Base-by-base conservation (phyloP, 805 yeast genomes). In the Vanderwaltozyma verrucispora region DNA sequence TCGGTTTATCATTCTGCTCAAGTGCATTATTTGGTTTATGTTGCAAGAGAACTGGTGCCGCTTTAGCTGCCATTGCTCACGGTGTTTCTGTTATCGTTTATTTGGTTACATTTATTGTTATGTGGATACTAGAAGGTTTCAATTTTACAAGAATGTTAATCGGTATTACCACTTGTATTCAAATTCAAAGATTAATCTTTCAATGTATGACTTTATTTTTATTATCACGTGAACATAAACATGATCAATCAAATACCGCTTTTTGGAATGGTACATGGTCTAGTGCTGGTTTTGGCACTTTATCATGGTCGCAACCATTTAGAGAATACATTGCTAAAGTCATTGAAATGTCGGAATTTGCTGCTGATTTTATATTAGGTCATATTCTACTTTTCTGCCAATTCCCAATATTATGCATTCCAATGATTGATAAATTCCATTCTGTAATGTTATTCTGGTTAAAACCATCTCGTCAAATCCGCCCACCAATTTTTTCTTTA, bases 231-330 rank as follows among this genome's bases (percentile, higher is more conserved):
- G 98, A 92, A 68, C 86, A 85, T 72, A 86, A 86, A 77, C 83
- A 83, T 53, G 96, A 88, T 65, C 84, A 80, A 58, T 71, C 96
- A 24, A 92, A 92, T 68, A 81, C 92, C 51, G 96, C 98, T 15
- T 92, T 94, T 89, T 92, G 98, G 98, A 82, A 94, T 39, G 98
- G 98, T 71, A 86, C 86, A 65, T 92, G 98, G 98, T 85, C 87
- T 63, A 87, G 92, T 38, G 71, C 84, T 43, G 89, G 94, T 53
- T 67, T 87, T 63, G 97, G 96, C 39, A 76, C 79, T 75, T 77
- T 80, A 74, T 94, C 96, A n/a, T 74, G 82, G 71, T 77, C 96
- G 21, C 96, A 89, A 69, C 96, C 97, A 41, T 58, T 81, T 36
- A 84, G 99, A 72, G 99, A 92, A 68, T 86, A 82, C 59, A 72